Evolutionary conservation across 345 rosid species (phyloP), one percentile per base, ranked within the genome.

Genomic region (Murraya koenigii): DNA sequence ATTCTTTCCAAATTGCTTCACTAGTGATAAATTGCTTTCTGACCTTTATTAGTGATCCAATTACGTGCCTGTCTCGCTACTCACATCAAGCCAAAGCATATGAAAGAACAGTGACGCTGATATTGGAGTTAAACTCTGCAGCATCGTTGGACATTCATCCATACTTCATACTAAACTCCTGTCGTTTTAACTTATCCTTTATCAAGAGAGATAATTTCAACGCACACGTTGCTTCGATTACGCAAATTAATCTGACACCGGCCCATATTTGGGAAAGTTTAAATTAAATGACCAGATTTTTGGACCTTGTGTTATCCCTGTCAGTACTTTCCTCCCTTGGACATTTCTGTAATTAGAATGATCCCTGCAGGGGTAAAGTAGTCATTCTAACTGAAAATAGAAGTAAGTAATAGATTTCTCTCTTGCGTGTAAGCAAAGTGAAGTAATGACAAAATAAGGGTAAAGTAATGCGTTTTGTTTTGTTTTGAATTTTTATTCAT

Each of bases 401-500:
- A 5, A 39, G 33, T n/a, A 49, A 19, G 3, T 30, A 52, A 2
- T 49, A 77, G 64, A 36, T 49, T 47, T 30, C 55, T 15, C 62
- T 80, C 73, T 72, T 41, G 67, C 81, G 83, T 74, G 81, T 71
- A 75, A 71, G 80, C 69, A 20, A 84, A 74, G 80, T 35, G 33
- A 66, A 32, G 25, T 1, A 11, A 6, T 33, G 65, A 17, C 56
- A 0, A 10, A 25, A 38, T 14, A 26, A 28, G 32, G 30, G 49
- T 33, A 33, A 44, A 28, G 72, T 60, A 71, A 65, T 80, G 81
- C 81, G 67, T 75, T 78, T 86, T 78, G 87, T 82, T 75, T 84
- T 81, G 22, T 72, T 75, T 78, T 86, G 73, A 84, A 80, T 76
- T 84, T 82, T 26, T 66, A 70, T 75, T 72, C 80, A 82, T 80